Base-by-base conservation (phyloP, 805 yeast genomes). In the Myxozyma geophila region DNA sequence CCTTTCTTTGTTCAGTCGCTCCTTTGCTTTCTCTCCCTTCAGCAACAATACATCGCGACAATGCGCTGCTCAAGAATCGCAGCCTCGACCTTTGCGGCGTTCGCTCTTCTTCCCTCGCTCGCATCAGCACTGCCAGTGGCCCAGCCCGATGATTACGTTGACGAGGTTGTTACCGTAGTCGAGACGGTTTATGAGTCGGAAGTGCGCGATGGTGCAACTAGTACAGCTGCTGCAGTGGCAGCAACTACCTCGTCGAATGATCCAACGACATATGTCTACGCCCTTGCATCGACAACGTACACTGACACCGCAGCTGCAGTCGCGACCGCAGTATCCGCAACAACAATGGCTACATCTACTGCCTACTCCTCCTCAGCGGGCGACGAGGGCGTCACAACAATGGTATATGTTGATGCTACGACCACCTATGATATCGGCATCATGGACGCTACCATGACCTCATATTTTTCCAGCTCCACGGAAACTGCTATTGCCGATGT, bases 391-490 rank as follows among this genome's bases (percentile, higher is more conserved):
- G 19, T 23, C 6, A 53, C 56, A 6, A 53, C 56, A 10, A 53
- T 53, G 56, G 56, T 53, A 8, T 53, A 53, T 23, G 56, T 48
- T 1, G 56, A 53, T 23, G 56, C 47, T 7, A 40, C 37, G 7
- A 53, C 56, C 8, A 53, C 56, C 9, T 53, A 53, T 17, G 56
- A 2, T 19, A 53, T 53, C 13, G 56, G 56, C 23, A 40, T 53
- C 28, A 53, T 53, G 56, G 56, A 53, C 48, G 47, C 56, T 4
- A 53, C 56, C 23, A 53, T 37, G 17, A 53, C 56, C 17, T 53
- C 56, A 5, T 53, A 40, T 28, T 19, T n/a, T 23, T 21, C 15
- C 48, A 19, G 39, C 46, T n/a, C 50, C 19, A 39, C 13, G 35
- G 53, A 53, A 10, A 9, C 59, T 35, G 39, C 44, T 13, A 8